A percentile compares a stretch with the other conserved stretches of the same genome.
Conservation (phyloP, 129 eudicot species). For the Flaveria bidentis region DNA sequence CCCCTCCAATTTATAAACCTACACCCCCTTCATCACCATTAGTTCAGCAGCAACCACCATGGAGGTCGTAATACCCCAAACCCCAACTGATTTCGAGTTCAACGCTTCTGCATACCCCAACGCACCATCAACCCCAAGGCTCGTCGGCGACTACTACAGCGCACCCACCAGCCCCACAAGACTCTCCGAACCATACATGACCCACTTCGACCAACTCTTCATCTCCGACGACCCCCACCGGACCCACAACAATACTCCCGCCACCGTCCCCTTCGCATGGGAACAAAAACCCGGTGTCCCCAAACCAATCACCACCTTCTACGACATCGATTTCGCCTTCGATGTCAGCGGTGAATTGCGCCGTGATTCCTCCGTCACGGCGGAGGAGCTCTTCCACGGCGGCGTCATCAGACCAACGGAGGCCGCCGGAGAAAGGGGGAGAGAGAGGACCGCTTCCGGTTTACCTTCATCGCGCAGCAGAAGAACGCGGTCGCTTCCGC, state of each 20-base stretch:
- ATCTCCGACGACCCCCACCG: conserved; percentile 7
- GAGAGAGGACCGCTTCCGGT: conserved; percentile 36
- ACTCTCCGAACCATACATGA: conserved; percentile 14
- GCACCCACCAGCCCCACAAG: conserved; percentile 69
- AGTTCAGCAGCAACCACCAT: neutral
- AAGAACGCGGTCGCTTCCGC: conserved; percentile 74
- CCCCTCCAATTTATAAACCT: neutral
- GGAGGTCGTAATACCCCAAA: conserved; percentile 28
- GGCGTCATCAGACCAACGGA: conserved; percentile 49
- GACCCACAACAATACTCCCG: neutral
- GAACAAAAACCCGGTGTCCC: conserved; percentile 53
- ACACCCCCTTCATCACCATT: neutral
- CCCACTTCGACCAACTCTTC: conserved; percentile 47
- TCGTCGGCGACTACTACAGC: conserved; percentile 57
- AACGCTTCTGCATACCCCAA: conserved; percentile 37
- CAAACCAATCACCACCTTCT: conserved; percentile 11
- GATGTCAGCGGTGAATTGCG: conserved; percentile 47
- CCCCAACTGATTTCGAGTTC: conserved; percentile 58
- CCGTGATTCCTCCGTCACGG: conserved; percentile 41
- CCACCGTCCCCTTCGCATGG: conserved; percentile 51
- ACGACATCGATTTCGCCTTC: conserved; percentile 52
- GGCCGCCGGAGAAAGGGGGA: conserved; percentile 32
- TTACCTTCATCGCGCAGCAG: conserved; percentile 54
- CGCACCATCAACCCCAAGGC: conserved; percentile 37
- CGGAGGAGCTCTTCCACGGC: conserved; percentile 58